Base-by-base conservation (phyloP, 306 rosid genomes). In the Arachis stenosperma region DNA sequence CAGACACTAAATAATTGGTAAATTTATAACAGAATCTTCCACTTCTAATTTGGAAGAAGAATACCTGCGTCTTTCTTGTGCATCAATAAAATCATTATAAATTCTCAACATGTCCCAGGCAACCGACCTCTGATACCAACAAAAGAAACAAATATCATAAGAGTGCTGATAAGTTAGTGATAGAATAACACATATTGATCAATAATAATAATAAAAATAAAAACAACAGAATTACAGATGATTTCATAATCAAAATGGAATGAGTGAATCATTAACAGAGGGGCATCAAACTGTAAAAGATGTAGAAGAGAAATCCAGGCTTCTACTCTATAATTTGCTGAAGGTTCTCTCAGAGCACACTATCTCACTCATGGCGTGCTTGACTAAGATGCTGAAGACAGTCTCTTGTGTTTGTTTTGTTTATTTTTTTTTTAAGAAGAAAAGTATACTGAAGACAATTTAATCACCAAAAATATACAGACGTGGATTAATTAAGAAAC, bases 101-200 rank as follows among this genome's bases (percentile, higher is more conserved):
- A 94, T 81, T 81, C 70, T 91, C 69, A 85, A 88, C 99, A 94
- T 94, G 89, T 94, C 97, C 99, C 97, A 91, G 53, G 99, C 93
- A 84, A 85, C 89, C 74, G 95, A 91, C 71, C 84, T 89, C 99
- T 94, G 88, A 73, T 68, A 72, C 65, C 58, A 62, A 73, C 14
- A 62, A 33, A 33, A 67, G 75, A 8, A 74, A 57, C 15, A 57
- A 78, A 52, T 17, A 52, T 17, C 39, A 78, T 15, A 47, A 33
- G 36, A 81, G 51, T 65, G 67, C 40, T 44, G 60, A 70, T 46
- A 54, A 55, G 59, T 30, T 40, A 53, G 60, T 70, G 41, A 61
- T 39, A 64, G 75, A 70, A 76, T 63, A 69, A 50, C 51, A 22
- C 22, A 41, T 3, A 67, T 54, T 6, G 75, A 11, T 22, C 0